phyloP scores from a whole-genome alignment of 129 eudicot genomes.

The Daucus carota region DNA sequence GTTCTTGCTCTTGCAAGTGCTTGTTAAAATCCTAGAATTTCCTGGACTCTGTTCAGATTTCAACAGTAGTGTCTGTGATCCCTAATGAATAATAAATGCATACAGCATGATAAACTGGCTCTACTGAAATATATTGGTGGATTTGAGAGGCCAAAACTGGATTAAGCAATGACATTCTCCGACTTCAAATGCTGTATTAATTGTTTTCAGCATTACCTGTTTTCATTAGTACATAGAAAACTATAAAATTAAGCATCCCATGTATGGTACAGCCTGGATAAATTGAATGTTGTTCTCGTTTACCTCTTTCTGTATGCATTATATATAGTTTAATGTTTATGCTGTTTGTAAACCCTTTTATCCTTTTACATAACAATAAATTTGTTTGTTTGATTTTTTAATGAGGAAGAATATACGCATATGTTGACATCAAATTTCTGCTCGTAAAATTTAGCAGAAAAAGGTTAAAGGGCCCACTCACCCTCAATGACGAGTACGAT shows the following conservation, averaged over 20 bases:
- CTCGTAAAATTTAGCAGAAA: too few relatives aligned
- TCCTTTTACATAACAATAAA: not conserved
- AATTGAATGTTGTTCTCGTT: not conserved
- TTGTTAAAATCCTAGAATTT: not conserved
- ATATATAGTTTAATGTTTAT: not conserved
- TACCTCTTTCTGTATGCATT: not conserved
- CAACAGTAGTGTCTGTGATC: not conserved
- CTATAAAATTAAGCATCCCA: not conserved
- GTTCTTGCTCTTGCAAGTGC: not conserved
- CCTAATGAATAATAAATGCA: not conserved
- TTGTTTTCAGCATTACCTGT: not conserved
- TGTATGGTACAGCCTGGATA: not conserved
- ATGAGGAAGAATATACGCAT: not conserved
- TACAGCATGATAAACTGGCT: not conserved
- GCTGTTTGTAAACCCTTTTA: not conserved
- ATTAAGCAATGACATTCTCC: not conserved
- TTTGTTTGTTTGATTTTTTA: not conserved
- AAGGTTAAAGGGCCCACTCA: not conserved
- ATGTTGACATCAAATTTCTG: not conserved
- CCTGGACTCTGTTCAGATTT: not conserved
- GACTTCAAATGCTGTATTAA: not conserved
- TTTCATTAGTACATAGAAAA: not conserved
- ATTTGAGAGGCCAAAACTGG: not conserved
- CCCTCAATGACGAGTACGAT: not conserved
- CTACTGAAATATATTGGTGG: not conserved